These are phyloP conservation scores for Multifurca ochricompacta DNA, from an alignment of 768 basidiomycete genomes.

Conservation along the genomic window DNA sequence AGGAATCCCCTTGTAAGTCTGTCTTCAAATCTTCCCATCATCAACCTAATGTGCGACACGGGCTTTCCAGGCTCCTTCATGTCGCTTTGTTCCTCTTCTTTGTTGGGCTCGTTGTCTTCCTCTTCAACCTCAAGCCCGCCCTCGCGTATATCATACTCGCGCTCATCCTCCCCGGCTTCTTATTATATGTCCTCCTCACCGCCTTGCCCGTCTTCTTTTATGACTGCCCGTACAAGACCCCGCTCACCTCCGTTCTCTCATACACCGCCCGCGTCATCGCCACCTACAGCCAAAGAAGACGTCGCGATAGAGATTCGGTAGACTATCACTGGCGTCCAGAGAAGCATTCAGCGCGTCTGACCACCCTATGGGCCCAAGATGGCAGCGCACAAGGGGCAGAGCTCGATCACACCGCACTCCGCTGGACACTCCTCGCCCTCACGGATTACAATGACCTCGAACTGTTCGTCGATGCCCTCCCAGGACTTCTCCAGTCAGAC, in stretches of 20 bases:
- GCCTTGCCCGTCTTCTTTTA: constrained; percentile 9
- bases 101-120: constrained; percentile 8
- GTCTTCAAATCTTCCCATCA: neutral
- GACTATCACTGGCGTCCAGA: neutral
- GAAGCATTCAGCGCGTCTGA: neutral
- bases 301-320: no score
- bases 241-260: constrained; percentile 9
- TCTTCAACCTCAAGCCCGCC: neutral
- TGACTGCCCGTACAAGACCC: constrained; percentile 13
- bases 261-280: neutral
- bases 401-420: constrained; percentile 13
- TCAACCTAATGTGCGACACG: neutral
- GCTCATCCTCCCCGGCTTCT: neutral
- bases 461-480: constrained; percentile 3
- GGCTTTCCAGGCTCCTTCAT: constrained; percentile 10
- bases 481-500: constrained; percentile 3
- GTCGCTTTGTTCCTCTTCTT: constrained; percentile 11
- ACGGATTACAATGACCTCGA: constrained; percentile 9
- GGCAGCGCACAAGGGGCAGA: neutral
- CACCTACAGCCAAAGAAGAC: neutral
- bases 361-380: neutral
- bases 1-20: constrained; percentile 5
- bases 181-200: constrained; percentile 4
- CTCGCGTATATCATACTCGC: constrained; percentile 7
- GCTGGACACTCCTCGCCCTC: constrained; percentile 10